phyloP scores from a whole-genome alignment of 768 basidiomycete species.

The Leucocoprinus birnbaumii region DNA sequence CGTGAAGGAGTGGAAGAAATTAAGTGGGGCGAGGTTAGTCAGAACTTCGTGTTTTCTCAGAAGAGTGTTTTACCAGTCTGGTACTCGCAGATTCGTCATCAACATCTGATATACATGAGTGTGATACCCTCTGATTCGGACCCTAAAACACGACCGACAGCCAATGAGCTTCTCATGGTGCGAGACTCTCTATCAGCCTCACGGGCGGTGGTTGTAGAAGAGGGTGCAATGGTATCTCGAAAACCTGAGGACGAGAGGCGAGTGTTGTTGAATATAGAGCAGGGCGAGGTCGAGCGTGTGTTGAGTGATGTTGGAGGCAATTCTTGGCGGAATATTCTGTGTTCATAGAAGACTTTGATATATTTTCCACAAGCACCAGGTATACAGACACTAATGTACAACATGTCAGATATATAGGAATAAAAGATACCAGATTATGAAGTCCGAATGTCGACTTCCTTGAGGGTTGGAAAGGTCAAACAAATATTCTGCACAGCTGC shows the following conservation, averaged over 20 bases:
- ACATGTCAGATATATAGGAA: no score
- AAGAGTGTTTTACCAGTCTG: not conserved
- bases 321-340: conserved; percentile 58
- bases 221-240: conserved; percentile 47
- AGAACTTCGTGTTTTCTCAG: not conserved
- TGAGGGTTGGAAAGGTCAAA: no score
- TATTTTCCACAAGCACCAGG: not conserved
- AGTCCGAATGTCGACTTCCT: no score
- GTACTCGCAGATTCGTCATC: conserved; percentile 57
- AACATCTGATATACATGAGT: conserved; percentile 70
- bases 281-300: conserved; percentile 80
- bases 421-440: no score
- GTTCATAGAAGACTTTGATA: conserved; percentile 12
- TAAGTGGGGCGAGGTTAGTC: conserved; percentile 73
- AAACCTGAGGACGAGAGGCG: conserved; percentile 66
- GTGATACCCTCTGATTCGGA: conserved; percentile 60
- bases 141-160: conserved; percentile 53
- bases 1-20: conserved; percentile 87
- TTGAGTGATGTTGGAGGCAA: conserved; percentile 77
- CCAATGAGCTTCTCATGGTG: conserved; percentile 63
- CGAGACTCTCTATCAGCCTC: conserved; percentile 76
- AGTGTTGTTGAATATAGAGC: conserved; percentile 81
- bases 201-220: conserved; percentile 73
- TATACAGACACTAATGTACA: no score
- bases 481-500: no score